Conservation (phyloP, 2,329 filamentous ascomycete species). For the Penicillium polonicum region DNA sequence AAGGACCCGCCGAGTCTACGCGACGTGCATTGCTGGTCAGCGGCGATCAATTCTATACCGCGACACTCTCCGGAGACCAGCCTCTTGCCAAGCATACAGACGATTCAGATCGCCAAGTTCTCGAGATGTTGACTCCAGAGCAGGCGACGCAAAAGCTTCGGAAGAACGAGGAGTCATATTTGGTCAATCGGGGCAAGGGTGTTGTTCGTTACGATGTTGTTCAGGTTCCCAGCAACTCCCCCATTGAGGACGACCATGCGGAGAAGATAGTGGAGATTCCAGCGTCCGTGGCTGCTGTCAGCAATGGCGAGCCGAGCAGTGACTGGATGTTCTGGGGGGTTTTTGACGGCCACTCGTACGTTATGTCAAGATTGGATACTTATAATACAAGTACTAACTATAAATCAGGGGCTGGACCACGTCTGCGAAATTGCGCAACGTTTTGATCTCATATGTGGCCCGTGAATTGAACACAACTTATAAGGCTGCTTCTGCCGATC, state of each 20-base stretch:
- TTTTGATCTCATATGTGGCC: slow-evolving; percentile 87
- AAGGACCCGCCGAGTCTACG: slow-evolving; percentile 54
- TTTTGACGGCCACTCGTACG: slow-evolving; percentile 92
- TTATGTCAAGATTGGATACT: slow-evolving; percentile 21
- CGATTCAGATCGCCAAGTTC: slow-evolving; percentile 76
- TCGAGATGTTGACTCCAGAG: slow-evolving; percentile 95
- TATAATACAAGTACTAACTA: slow-evolving; percentile 14
- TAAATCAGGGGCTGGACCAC: slow-evolving; percentile 84
- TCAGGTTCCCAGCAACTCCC: slow-evolving; percentile 92
- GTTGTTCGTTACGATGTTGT: slow-evolving; percentile 94
- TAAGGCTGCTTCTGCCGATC: slow-evolving; percentile 65
- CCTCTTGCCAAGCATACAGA: slow-evolving; percentile 86
- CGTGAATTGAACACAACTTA: slow-evolving; percentile 91
- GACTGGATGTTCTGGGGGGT: slow-evolving; percentile 99
- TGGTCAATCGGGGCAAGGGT: slow-evolving; percentile 83
- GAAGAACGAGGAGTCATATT: slow-evolving; percentile 85
- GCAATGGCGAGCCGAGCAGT: slow-evolving; percentile 58
- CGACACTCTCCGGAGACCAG: slow-evolving; percentile 78
- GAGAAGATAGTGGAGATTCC: slow-evolving; percentile 96
- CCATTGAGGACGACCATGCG: slow-evolving; percentile 96
- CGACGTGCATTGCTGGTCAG: slow-evolving; percentile 77
- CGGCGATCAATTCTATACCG: slow-evolving; percentile 85
- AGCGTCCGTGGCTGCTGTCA: slow-evolving; percentile 55
- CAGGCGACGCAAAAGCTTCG: slow-evolving; percentile 88
- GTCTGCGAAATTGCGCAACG: slow-evolving; percentile 89